A percentile compares a stretch with the other conserved stretches of the same genome.
These are phyloP conservation scores for Fremontodendron californicum DNA, from an alignment of 345 rosid genomes.

Conservation along the genomic window DNA sequence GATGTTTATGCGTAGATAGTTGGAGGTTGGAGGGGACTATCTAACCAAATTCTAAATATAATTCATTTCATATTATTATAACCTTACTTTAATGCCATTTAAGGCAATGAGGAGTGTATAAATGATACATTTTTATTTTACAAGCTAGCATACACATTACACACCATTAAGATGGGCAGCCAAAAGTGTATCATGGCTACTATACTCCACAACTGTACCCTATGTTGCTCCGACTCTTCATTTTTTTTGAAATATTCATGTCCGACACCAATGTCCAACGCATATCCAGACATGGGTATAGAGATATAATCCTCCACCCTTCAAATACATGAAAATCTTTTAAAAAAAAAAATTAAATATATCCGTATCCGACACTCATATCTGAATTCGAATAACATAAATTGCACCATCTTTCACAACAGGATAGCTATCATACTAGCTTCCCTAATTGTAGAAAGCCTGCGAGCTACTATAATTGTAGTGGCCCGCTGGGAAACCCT, in stretches of 20 bases:
- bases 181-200: slow-evolving; percentile 54
- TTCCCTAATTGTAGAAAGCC: slow-evolving; percentile 56
- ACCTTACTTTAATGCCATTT: background rate
- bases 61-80: background rate
- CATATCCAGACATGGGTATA: no score
- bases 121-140: background rate
- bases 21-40: background rate
- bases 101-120: background rate
- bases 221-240: no score
- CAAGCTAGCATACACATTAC: slow-evolving; percentile 47
- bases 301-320: no score
- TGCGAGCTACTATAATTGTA: slow-evolving; percentile 51
- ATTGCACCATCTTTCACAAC: slow-evolving; percentile 47
- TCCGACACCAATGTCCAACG: no score
- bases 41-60: slow-evolving; percentile 1
- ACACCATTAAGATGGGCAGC: slow-evolving; percentile 45
- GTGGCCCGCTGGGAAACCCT: slow-evolving; percentile 41
- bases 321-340: no score
- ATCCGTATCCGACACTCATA: no score
- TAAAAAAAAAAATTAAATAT: no score
- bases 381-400: no score
- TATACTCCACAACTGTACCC: slow-evolving; percentile 54
- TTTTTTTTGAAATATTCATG: no score
- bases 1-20: background rate
- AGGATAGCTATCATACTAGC: slow-evolving; percentile 53